Evolutionary conservation across 1,284 basidiomycete genomes (phyloP), one percentile per base, ranked within the genome.

Genomic region (Cryptococcus sp.): DNA sequence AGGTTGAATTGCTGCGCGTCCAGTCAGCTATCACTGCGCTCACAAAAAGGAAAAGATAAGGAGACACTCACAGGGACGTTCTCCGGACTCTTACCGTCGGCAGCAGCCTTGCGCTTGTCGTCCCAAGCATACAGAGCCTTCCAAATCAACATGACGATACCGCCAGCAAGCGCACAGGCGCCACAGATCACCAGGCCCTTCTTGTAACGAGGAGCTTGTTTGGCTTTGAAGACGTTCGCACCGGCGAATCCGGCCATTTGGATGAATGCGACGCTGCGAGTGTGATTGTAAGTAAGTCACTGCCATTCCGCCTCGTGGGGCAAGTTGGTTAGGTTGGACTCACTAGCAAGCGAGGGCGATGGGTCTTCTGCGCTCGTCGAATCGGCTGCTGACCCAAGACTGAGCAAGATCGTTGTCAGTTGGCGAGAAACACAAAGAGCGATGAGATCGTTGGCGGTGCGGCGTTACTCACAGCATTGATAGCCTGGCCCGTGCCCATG

Each of bases 231-330:
- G 8, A 63, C 58, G 50, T 63, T 63, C n/a, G 55, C 51, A 20
- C 62, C 62, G 13, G 62, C 62, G 45, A 63, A 63, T 15, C 62
- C 62, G 16, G 62, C 62, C 58, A 63, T 60, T 46, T 63, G 62
- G 30, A 63, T 63, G 46, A 58, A 63, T 8, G 55, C 55, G 50
- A 63, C 62, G 56, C 58, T 60, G 55, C 17, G 25, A 11, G n/a
- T 46, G 15, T 5, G 20, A 20, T 11, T 15, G 40, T 27, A 16
- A 50, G 40, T 27, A 16, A 50, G 41, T 16, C n/a, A 35, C 30
- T 35, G 30, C 7, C 13, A 35, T 35, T 35, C 8, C 13, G 30
- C 2, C 30, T 35, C 30, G 30, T 35, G 30, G 30, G 8, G 7
- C 8, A 35, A 35, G 30, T 41, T 7, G 11, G 11, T 3, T 41